Percentiles rank a stretch among this genome's conserved stretches.
These are phyloP conservation scores for Mollisiaceae sp. DNA, from an alignment of 2,329 filamentous ascomycete genomes.

Conservation along the genomic window DNA sequence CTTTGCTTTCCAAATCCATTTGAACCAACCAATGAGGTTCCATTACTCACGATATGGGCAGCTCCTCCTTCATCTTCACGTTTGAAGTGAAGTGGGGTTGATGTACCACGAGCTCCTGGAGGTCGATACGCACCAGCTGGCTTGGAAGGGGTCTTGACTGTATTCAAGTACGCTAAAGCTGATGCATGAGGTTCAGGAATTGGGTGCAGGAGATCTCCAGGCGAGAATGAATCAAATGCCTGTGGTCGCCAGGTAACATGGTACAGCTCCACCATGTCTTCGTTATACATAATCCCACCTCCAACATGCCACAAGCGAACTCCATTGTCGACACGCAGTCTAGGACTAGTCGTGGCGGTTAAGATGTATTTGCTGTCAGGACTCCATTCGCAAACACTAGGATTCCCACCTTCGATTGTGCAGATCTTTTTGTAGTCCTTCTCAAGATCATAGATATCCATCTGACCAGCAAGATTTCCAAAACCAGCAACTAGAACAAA, in stretches of 20 bases:
- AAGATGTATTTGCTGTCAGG: conserved; percentile 94
- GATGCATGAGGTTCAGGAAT: conserved; percentile 82
- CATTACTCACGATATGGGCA: conserved; percentile 81
- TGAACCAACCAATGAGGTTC: conserved; percentile 64
- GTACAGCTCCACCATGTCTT: conserved; percentile 94
- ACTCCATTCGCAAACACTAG: conserved; percentile 96
- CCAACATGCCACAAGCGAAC: conserved; percentile 93
- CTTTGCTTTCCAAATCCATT: conserved; percentile 80
- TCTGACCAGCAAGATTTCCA: conserved; percentile 95
- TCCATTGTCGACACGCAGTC: conserved; percentile 94
- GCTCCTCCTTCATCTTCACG: conserved; percentile 96
- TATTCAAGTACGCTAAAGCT: conserved; percentile 79
- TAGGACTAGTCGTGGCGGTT: conserved; percentile 96
- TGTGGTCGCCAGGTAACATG: conserved; percentile 88
- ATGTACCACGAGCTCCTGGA: conserved; percentile 86
- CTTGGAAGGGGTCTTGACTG: conserved; percentile 93
- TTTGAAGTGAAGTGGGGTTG: conserved; percentile 93
- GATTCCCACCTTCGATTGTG: conserved; percentile 94
- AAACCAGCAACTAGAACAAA: conserved; percentile 96
- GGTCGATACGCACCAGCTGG: conserved; percentile 96
- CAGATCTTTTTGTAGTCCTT: conserved; percentile 92
- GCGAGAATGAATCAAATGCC: conserved; percentile 60
- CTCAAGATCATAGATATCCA: conserved; percentile 95
- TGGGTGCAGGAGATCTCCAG: conserved; percentile 73
- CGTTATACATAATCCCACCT: conserved; percentile 89